These are phyloP conservation scores for Allantophomopsis cytisporea DNA, from an alignment of 2,329 filamentous ascomycete genomes.

Conservation along the genomic window DNA sequence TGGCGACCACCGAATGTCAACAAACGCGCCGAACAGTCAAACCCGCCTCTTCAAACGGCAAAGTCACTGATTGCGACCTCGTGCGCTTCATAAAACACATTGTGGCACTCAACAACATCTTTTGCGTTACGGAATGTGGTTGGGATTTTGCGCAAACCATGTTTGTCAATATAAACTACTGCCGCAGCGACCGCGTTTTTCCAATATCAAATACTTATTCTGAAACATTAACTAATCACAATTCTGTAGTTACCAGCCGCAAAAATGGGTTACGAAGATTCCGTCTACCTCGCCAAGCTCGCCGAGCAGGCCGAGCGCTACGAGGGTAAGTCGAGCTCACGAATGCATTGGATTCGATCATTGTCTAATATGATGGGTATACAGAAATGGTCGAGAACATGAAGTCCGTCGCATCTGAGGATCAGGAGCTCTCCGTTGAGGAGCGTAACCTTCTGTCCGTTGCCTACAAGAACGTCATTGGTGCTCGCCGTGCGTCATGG, in stretches of 20 bases:
- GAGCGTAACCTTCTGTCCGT: slow-evolving; percentile 98
- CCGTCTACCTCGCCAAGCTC: slow-evolving; percentile 98
- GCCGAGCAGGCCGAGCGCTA: slow-evolving; percentile 99
- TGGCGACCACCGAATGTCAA: too few relatives aligned
- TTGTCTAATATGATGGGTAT: slow-evolving; percentile 3
- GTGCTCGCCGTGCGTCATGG: slow-evolving; percentile 96
- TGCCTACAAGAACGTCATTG: slow-evolving; percentile 99
- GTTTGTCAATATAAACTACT: too few relatives aligned
- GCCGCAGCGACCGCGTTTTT: too few relatives aligned
- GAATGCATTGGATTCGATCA: not conserved
- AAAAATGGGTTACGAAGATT: slow-evolving; percentile 98
- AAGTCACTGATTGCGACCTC: too few relatives aligned
- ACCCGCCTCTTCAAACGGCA: too few relatives aligned
- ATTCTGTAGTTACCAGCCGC: slow-evolving; percentile 16
- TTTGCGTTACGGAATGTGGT: too few relatives aligned
- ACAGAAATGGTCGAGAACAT: slow-evolving; percentile 99
- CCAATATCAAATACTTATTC: too few relatives aligned
- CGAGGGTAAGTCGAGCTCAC: slow-evolving; percentile 61
- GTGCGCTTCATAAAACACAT: too few relatives aligned
- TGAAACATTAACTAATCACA: too few relatives aligned
- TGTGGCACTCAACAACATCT: too few relatives aligned
- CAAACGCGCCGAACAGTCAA: too few relatives aligned
- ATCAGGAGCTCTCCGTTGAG: slow-evolving; percentile 78
- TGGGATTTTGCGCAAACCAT: too few relatives aligned
- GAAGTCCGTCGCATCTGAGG: slow-evolving; percentile 91